A percentile compares a stretch with the other conserved stretches of the same genome.
Conservation (phyloP, 1,139 yeast genomes). For the Candida freyschussii region DNA sequence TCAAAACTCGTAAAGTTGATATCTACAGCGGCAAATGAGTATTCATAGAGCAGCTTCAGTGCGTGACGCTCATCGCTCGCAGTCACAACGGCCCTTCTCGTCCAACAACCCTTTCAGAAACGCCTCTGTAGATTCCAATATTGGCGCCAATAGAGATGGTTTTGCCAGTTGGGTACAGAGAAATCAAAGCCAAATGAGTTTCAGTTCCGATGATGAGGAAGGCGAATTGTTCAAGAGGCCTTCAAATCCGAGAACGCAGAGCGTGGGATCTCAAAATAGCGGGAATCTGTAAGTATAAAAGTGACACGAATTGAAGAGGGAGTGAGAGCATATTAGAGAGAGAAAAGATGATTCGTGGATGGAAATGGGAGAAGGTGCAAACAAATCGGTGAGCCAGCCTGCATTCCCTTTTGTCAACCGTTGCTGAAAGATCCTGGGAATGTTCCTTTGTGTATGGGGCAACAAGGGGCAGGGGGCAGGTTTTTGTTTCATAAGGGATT, state of each 20-base stretch:
- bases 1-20: too few relatives aligned
- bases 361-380: too few relatives aligned
- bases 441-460: too few relatives aligned
- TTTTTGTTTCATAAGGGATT: conserved; percentile 3
- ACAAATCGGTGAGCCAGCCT: too few relatives aligned
- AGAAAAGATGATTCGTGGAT: too few relatives aligned
- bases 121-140: conserved; percentile 27
- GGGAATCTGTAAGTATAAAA: conserved; percentile 7
- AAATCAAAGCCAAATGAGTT: conserved; percentile 40
- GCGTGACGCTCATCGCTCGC: conserved; percentile 23
- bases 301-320: too few relatives aligned
- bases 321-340: too few relatives aligned
- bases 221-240: conserved; percentile 23
- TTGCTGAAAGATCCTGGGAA: too few relatives aligned
- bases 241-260: conserved; percentile 14
- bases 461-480: conserved; percentile 5
- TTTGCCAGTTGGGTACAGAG: conserved; percentile 51
- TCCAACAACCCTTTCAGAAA: conserved; percentile 57
- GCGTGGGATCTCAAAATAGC: conserved; percentile 17
- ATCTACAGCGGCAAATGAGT: too few relatives aligned
- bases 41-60: conserved; percentile 17
- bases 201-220: conserved; percentile 38
- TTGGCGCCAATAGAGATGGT: conserved; percentile 26
- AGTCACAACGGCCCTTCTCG: conserved; percentile 44
- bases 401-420: too few relatives aligned